Percentiles rank a stretch among this genome's conserved stretches.
phyloP scores from a whole-genome alignment of 371 early-diverging fungal genomes.

The Mortierella polycephala region DNA sequence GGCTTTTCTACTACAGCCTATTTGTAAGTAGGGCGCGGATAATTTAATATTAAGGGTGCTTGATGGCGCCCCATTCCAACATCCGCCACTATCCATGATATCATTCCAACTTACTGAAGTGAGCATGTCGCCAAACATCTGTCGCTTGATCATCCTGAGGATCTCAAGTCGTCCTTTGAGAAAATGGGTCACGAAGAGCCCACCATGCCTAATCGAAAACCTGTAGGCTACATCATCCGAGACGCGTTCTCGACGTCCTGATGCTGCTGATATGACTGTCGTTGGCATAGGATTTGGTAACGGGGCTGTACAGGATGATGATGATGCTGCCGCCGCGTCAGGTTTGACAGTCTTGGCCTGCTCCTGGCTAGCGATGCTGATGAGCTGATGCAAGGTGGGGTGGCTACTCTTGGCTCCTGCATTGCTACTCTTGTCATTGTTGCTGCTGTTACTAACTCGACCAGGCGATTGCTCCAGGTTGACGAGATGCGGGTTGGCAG shows the following conservation, averaged over 20 bases:
- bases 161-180: slow-evolving; percentile 53
- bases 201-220: slow-evolving; percentile 44
- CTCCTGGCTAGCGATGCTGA: slow-evolving; percentile 29
- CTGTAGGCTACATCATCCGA: slow-evolving; percentile 50
- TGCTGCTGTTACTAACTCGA: slow-evolving; percentile 1
- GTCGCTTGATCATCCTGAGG: slow-evolving; percentile 42
- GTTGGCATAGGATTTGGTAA: not conserved
- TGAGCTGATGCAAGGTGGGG: slow-evolving; percentile 40
- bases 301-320: slow-evolving; percentile 4
- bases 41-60: no score
- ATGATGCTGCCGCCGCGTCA: slow-evolving; percentile 4
- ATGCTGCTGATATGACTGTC: slow-evolving; percentile 12
- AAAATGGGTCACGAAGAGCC: slow-evolving; percentile 47
- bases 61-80: not conserved
- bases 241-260: slow-evolving; percentile 18
- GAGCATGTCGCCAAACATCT: slow-evolving; percentile 50
- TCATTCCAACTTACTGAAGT: slow-evolving; percentile 16
- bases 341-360: slow-evolving; percentile 30
- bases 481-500: slow-evolving; percentile 52
- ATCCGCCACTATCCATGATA: not conserved
- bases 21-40: not conserved
- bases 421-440: not conserved
- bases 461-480: slow-evolving; percentile 24
- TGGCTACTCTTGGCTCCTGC: slow-evolving; percentile 10
- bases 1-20: slow-evolving; percentile 41